Base-by-base conservation (phyloP, 768 basidiomycete genomes). In the Coprinopsis marcescibilis region DNA sequence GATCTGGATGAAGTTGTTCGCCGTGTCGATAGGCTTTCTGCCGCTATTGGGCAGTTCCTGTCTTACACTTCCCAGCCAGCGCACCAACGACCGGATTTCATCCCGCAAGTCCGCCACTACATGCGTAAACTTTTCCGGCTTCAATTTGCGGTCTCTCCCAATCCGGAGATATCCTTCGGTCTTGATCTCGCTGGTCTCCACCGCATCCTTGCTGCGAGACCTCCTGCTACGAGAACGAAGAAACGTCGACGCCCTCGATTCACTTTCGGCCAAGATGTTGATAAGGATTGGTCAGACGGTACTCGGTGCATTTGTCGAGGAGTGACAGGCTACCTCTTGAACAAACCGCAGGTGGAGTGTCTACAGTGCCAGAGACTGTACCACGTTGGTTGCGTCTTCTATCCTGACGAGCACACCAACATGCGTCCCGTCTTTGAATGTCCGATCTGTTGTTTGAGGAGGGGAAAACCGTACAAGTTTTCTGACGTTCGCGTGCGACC, bases 51-150 rank as follows among this genome's bases (percentile, higher is more conserved):
- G 5, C 84, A 86, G 60, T 91, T 92, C 65, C 64, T 90, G 45
- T 72, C 83, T 2, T 89, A 77, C 55, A 84, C 83, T 12, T 78
- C 81, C 1, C 76, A 80, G 55, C 72, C 77, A 25, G 72, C 73
- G 27, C 85, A 89, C 50, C 88, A 88, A 58, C 78, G 80, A n/a
- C 67, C 72, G 3, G 85, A 87, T 46, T 85, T 83, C 55, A 81
- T 91, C 32, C 76, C 83, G 13, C 89, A 89, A 61, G 87, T 90
- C 11, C 80, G 89, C 25, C 89, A 92, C 61, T 91, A 84, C 61
- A 89, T 92, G 87, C 83, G 89, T 54, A 92, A 92, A 66, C 68
- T 91, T 13, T 91, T 83, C 71, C 85, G 82, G 67, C 86, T 92
- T 43, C 89, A 90, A 64, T 90, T 92, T 58, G 82, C 84, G n/a